Base-by-base conservation (phyloP, 306 rosid species). In the Hylodesmum podocarpum region DNA sequence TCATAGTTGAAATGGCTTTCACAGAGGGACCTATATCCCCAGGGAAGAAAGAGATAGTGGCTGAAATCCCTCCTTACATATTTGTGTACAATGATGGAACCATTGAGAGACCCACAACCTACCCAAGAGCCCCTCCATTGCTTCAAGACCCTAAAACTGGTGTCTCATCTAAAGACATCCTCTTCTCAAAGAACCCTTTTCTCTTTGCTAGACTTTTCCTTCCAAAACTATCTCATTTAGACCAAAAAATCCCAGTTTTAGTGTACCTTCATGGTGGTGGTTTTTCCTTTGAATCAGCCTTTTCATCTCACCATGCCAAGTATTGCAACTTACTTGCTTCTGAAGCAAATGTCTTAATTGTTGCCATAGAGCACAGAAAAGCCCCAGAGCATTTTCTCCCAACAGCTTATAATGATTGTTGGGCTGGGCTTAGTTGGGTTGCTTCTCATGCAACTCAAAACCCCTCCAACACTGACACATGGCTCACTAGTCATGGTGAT, bases 381-480 rank as follows among this genome's bases (percentile, higher is more conserved):
- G 88, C 89, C 4, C 91, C 88, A 0, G 91, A 87, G 46, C 69
- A 83, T 65, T 19, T 15, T 54, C 86, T 90, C 18, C 89, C 90
- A 0, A 8, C 76, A 22, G 89, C 75, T 7, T 81, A 84, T 6
- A 44, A 84, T 27, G 90, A 89, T 36, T 27, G 83, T 62, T 82
- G 87, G 88, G 76, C 24, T 69, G 86, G 78, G 29, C 88, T 88
- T 18, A 34, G 51, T 18, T 88, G 91, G 87, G 88, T 78, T 14
- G 84, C 89, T 2, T 61, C 77, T 0, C 84, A 78, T 54, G 29
- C 79, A 1, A 18, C 22, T 11, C 28, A 61, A 0, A 53, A 77
- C 13, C 66, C n/a, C 1, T 19, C n/a, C 25, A 62, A 3, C 10
- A 33, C 19, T 2, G 91, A 90, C 58, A 79, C 86, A 0, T 90